Evolutionary conservation across 2,329 filamentous ascomycete species (phyloP).

Genomic region (Endothia cerciana): DNA sequence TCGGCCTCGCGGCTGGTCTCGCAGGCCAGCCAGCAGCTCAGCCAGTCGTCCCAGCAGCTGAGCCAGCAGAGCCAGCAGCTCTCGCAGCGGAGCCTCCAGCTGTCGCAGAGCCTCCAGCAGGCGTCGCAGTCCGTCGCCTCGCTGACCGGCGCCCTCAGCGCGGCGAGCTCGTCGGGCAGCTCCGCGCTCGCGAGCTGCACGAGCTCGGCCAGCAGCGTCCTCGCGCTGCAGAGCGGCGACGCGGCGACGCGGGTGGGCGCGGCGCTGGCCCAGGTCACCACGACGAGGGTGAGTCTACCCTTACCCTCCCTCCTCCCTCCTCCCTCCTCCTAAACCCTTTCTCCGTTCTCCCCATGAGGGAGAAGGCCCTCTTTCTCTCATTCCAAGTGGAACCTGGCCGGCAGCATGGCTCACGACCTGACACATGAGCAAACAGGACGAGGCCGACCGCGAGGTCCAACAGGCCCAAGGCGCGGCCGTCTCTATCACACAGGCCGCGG

Average conservation of each 20-base stretch:
- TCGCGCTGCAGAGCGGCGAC: conserved; percentile 35
- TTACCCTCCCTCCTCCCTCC: background rate
- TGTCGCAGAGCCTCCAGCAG: conserved; percentile 33
- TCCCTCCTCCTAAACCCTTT: background rate
- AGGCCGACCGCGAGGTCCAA: conserved; percentile 39
- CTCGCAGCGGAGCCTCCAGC: conserved; percentile 31
- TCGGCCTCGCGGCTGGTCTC: conserved; percentile 37
- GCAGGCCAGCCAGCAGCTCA: conserved; percentile 40
- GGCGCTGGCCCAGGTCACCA: conserved; percentile 39
- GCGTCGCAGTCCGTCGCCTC: conserved; percentile 34
- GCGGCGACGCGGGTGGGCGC: conserved; percentile 36
- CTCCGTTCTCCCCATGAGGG: background rate
- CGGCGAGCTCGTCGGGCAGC: conserved; percentile 35
- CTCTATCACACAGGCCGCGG: conserved; percentile 46
- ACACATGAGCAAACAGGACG: conserved; percentile 30
- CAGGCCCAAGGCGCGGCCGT: conserved; percentile 44
- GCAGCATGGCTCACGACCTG: background rate
- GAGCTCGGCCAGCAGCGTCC: conserved; percentile 35
- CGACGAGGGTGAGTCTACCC: conserved; percentile 35
- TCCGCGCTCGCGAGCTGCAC: conserved; percentile 36
- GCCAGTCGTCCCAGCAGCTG: conserved; percentile 36
- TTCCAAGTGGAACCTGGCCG: no score
- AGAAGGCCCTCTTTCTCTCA: no score
- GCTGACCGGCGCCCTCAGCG: conserved; percentile 34
- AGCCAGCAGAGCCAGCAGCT: conserved; percentile 39